Evolutionary conservation across 2,329 filamentous ascomycete species (phyloP), one percentile per base, ranked within the genome.

Genomic region (Microdochium nivale): DNA sequence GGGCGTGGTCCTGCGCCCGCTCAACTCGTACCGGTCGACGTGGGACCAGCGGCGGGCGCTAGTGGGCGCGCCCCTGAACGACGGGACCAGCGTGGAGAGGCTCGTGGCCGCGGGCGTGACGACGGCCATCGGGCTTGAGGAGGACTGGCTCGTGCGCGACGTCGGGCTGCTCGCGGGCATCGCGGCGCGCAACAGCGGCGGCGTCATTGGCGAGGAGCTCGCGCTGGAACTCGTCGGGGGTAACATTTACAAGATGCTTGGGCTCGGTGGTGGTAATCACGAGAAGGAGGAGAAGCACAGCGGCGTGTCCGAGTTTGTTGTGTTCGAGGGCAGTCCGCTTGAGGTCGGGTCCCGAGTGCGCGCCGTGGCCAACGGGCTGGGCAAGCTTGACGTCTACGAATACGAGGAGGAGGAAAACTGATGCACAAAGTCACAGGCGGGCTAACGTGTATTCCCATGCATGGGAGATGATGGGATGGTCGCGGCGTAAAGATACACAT

Each of bases 21-120:
- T 84, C 13, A 76, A 80, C 55, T 75, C 79, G 0, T 81, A 78
- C 59, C 72, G 75, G 2, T 64, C 61, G 2, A 65, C 62, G 0
- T 87, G 83, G 84, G 81, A 86, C 55, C 70, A 83, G 64, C 77
- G 81, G 0, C 77, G 83, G 2, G 76, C 80, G 0, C 69, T 87
- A 11, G 77, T 80, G 0, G 84, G 84, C 1, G 83, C 83, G 4
- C 84, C 84, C 1, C 70, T 87, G 0, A 84, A 82, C 1, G 84
- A 85, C 58, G 81, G 82, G 25, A 86, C 83, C 1, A 75, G 75
- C 0, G 68, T 84, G 3, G 81, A 86, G 54, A 64, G 60, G 13
- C 72, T 87, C 1, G 57, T 83, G 0, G 73, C 75, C 8, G 82
- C 81, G 0, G 83, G 82, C 2, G 83, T 86, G 0, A 61, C 67